Conservation (phyloP, 2,329 filamentous ascomycete genomes). For the Pseudogymnoascus sp. region DNA sequence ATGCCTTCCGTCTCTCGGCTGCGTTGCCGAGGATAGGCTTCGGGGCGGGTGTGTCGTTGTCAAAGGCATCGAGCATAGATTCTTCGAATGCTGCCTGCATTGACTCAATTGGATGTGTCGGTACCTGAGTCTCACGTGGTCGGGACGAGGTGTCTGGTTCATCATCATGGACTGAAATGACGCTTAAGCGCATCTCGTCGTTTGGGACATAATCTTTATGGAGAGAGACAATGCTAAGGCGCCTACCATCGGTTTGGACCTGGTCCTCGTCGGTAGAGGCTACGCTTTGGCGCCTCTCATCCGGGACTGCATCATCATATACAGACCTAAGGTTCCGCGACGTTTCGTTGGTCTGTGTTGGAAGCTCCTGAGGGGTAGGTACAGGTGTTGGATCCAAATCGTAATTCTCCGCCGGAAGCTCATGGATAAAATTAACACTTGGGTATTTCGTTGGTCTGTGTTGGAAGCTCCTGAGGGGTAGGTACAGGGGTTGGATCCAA, state of each 20-base stretch:
- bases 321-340: not conserved
- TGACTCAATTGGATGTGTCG: slow-evolving; percentile 61
- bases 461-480: not conserved
- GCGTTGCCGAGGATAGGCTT: slow-evolving; percentile 48
- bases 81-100: slow-evolving; percentile 81
- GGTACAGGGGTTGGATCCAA: not conserved
- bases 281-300: not conserved
- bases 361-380: not conserved
- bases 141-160: not conserved
- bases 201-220: not conserved
- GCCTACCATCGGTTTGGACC: not conserved
- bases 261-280: not conserved
- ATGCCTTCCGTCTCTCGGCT: slow-evolving; percentile 52
- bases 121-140: slow-evolving; percentile 24
- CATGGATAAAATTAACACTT: not conserved
- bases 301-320: not conserved
- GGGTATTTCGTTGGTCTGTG: not conserved
- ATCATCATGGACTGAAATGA: not conserved
- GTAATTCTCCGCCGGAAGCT: not conserved
- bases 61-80: slow-evolving; percentile 64
- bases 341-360: not conserved
- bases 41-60: slow-evolving; percentile 41
- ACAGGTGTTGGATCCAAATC: not conserved
- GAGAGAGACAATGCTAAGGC: not conserved
- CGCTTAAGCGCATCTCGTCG: not conserved